Conservation (phyloP, 2,329 filamentous ascomycete species). For the Mariannaea elegans region DNA sequence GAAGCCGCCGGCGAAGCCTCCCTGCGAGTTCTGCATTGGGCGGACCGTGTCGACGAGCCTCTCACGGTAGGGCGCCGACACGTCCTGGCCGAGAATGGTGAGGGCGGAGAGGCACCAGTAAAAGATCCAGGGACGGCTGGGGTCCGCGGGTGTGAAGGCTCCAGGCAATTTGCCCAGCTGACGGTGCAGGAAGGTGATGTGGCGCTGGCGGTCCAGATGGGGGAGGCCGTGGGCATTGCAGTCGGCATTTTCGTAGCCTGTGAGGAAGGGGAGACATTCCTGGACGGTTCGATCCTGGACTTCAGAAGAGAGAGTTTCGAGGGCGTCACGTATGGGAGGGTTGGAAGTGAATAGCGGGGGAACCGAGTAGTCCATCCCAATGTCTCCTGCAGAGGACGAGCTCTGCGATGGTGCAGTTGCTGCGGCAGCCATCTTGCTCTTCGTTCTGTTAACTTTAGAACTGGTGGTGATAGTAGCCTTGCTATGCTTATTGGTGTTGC, state of each 20-base stretch:
- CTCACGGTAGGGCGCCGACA: slow-evolving; percentile 67
- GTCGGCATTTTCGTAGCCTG: slow-evolving; percentile 57
- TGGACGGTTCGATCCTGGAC: slow-evolving; percentile 75
- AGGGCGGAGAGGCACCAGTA: slow-evolving; percentile 90
- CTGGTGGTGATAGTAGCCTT: slow-evolving; percentile 18
- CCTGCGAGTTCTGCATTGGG: slow-evolving; percentile 81
- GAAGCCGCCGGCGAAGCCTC: slow-evolving; percentile 94
- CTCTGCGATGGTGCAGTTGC: slow-evolving; percentile 10
- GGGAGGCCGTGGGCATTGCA: slow-evolving; percentile 80
- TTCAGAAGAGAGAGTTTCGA: slow-evolving; percentile 73
- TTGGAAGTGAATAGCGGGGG: slow-evolving; percentile 65
- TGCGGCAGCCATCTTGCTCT: slow-evolving; percentile 23
- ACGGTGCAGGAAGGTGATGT: slow-evolving; percentile 69
- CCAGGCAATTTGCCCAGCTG: slow-evolving; percentile 70
- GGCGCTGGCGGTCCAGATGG: slow-evolving; percentile 70
- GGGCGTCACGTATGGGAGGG: slow-evolving; percentile 71
- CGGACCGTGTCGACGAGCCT: slow-evolving; percentile 78
- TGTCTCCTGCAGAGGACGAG: slow-evolving; percentile 17
- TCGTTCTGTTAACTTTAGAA: slow-evolving; percentile 16
- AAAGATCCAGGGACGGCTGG: slow-evolving; percentile 90
- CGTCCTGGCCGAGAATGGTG: slow-evolving; percentile 78
- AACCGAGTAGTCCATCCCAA: slow-evolving; percentile 42
- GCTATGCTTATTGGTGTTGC: slow-evolving; percentile 17
- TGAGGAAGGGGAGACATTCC: slow-evolving; percentile 75
- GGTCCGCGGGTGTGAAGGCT: slow-evolving; percentile 78